Evolutionary conservation across 2,329 filamentous ascomycete species (phyloP), one percentile per base, ranked within the genome.

Genomic region (Aspergillus uvarum): DNA sequence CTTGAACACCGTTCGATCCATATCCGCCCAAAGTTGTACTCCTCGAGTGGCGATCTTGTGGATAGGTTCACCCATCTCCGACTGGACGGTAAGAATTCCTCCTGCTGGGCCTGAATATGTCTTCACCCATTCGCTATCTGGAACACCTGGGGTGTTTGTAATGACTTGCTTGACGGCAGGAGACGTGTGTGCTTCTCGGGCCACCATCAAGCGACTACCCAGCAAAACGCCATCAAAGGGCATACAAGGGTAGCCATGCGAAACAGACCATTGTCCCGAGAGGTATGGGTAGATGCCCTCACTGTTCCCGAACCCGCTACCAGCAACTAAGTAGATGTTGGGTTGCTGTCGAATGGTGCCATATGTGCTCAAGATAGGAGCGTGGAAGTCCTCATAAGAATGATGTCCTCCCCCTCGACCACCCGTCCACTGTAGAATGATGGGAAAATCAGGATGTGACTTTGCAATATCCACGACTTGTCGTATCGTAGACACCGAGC

Each of bases 361-460:
- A 74, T 96, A 96, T 88, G 94, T 94, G 68, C 91, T 88, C 7
- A 97, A 81, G 49, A 97, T 89, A 5, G 93, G 93, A 71, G 93
- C 88, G 76, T 96, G 93, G 83, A 97, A 96, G 76, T 97, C 93
- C 75, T 97, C 93, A 64, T 89, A 96, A 0, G 92, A 96, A 80
- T 97, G 93, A 76, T 96, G 93, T 59, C 93, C 93, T 80, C 93
- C 93, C 66, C 92, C 93, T 77, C 93, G 89, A 47, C 93, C 93
- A 73, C 93, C 93, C 61, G 93, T 97, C 93, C 93, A 97, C 78
- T 97, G 93, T 63, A 96, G 81, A 56, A 96, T 87, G 55, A 96
- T 86, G n/a, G 93, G 93, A 83, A 97, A 96, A 29, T 86, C 88
- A 2, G 93, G 92, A 75, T 96, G 95, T n/a, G 91, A 91, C 78